phyloP scores from a whole-genome alignment of 2,329 filamentous ascomycete species.

The Exophiala sp. region DNA sequence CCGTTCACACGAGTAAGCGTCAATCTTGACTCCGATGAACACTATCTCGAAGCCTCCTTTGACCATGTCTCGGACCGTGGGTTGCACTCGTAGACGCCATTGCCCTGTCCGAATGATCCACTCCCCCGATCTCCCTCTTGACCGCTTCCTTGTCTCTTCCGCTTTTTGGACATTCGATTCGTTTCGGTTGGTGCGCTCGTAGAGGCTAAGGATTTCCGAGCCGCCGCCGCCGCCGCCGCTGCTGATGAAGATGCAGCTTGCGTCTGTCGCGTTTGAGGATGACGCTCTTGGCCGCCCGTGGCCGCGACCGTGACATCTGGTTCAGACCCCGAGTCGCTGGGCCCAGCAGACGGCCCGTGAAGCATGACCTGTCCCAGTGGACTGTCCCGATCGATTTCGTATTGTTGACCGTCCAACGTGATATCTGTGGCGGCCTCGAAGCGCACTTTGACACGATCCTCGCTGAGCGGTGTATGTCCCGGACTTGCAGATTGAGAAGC shows the following conservation, averaged over 20 bases:
- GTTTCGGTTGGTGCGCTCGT: slow-evolving; percentile 20
- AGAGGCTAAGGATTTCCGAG: no score
- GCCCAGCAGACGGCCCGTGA: slow-evolving; percentile 12
- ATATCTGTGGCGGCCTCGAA: slow-evolving; percentile 50
- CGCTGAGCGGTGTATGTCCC: slow-evolving; percentile 62
- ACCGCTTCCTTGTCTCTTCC: slow-evolving; percentile 21
- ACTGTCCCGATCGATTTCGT: slow-evolving; percentile 23
- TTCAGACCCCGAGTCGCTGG: slow-evolving; percentile 20
- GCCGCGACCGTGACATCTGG: slow-evolving; percentile 12
- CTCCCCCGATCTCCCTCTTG: slow-evolving; percentile 17
- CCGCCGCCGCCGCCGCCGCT: no score
- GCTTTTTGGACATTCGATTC: slow-evolving; percentile 18
- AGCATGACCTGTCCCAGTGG: slow-evolving; percentile 19
- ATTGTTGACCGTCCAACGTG: slow-evolving; percentile 37
- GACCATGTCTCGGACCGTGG: slow-evolving; percentile 33
- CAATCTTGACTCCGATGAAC: slow-evolving; percentile 68
- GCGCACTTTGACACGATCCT: slow-evolving; percentile 61
- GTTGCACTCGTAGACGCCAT: slow-evolving; percentile 65
- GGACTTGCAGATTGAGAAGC: slow-evolving; percentile 59
- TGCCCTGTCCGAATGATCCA: slow-evolving; percentile 65
- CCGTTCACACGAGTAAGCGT: slow-evolving; percentile 61
- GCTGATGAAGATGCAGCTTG: slow-evolving; percentile 7
- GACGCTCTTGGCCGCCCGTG: slow-evolving; percentile 8
- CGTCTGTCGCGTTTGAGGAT: slow-evolving; percentile 16
- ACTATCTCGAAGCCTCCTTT: slow-evolving; percentile 61